Evolutionary conservation across 2,329 filamentous ascomycete species (phyloP), one percentile per base, ranked within the genome.

Genomic region (Apiospora koreana): DNA sequence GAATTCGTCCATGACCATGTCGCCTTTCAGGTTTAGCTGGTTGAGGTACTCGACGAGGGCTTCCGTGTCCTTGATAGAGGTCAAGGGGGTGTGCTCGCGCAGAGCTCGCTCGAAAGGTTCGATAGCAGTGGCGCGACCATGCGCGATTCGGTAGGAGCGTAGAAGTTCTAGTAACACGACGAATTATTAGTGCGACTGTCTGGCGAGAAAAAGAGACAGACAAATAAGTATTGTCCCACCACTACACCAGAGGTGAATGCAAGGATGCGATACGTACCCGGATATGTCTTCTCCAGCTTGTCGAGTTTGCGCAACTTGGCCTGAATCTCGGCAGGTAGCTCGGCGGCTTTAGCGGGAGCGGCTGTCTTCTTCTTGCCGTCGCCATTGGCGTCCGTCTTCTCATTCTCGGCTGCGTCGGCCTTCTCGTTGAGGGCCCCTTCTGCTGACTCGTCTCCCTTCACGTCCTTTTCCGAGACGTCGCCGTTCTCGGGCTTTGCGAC

Each of bases 1-100:
- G 70, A 98, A 85, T 81, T 99, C 96, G 64, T 97, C 93, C 88
- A 97, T 91, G 3, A 97, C 91, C 93, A 99, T 97, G 76, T 97
- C 94, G 54, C 92, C 91, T 78, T 97, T 95, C 68, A 95, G 81
- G 72, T 91, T 95, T 50, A 97, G 83, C 80, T 98, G 94, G 75
- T 92, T 94, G 38, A 99, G 86, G 77, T 98, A 99, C 81, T 98
- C 95, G 8, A 94, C 88, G 43, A 99, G 86, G 2, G 94, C 92
- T 68, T 90, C 89, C 0, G 95, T 94, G 71, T 99, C 96, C 75
- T 86, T 87, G 75, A 99, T 97, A 21, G 94, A 95, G 5, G 93
- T 93, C 45, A 98, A 84, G 2, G 96, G 95, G 0, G 96, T 99
- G 76, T 97, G 93, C 79, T 99, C 96, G 76, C 94, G 93, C 9